Conservation (phyloP, 495 filamentous ascomycete species). For the Podospora pseudocomata region DNA sequence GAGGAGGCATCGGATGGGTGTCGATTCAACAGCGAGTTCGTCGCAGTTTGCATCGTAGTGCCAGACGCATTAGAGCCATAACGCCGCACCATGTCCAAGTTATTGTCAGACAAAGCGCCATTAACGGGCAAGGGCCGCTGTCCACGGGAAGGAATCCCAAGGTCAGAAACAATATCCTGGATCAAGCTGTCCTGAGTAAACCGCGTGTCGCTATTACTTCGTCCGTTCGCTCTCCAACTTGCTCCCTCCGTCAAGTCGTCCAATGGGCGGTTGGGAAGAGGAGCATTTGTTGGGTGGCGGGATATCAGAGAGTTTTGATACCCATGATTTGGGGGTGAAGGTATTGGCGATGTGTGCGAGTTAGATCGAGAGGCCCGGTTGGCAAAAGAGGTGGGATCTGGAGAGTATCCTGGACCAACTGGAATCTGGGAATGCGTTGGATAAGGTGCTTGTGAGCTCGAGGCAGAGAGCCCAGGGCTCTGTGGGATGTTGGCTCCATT, state of each 20-base stretch:
- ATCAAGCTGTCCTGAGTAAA: slow-evolving; percentile 49
- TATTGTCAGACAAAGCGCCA: slow-evolving; percentile 41
- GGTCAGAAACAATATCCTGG: slow-evolving; percentile 52
- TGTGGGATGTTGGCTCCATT: slow-evolving; percentile 30
- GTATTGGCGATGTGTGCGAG: slow-evolving; percentile 40
- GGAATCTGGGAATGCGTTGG: slow-evolving; percentile 47
- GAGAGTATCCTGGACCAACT: slow-evolving; percentile 43
- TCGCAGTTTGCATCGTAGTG: slow-evolving; percentile 12
- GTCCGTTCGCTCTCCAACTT: slow-evolving; percentile 35
- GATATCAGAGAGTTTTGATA: slow-evolving; percentile 35
- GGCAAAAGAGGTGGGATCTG: slow-evolving; percentile 41
- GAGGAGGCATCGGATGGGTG: slow-evolving; percentile 47
- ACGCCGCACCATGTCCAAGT: slow-evolving; percentile 42
- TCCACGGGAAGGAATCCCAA: slow-evolving; percentile 33
- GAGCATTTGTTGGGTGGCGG: slow-evolving; percentile 54
- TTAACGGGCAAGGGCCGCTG: slow-evolving; percentile 33
- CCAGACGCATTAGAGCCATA: slow-evolving; percentile 52
- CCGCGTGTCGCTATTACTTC: slow-evolving; percentile 33
- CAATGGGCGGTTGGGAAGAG: slow-evolving; percentile 51
- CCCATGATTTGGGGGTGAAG: slow-evolving; percentile 38
- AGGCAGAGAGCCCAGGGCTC: slow-evolving; percentile 31
- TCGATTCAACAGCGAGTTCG: slow-evolving; percentile 26
- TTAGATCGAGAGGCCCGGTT: slow-evolving; percentile 42
- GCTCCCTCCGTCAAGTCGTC: slow-evolving; percentile 41
- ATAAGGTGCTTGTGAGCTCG: slow-evolving; percentile 43